Conservation (phyloP, 176 grass and related monocot species). For the Raddia distichophylla region DNA sequence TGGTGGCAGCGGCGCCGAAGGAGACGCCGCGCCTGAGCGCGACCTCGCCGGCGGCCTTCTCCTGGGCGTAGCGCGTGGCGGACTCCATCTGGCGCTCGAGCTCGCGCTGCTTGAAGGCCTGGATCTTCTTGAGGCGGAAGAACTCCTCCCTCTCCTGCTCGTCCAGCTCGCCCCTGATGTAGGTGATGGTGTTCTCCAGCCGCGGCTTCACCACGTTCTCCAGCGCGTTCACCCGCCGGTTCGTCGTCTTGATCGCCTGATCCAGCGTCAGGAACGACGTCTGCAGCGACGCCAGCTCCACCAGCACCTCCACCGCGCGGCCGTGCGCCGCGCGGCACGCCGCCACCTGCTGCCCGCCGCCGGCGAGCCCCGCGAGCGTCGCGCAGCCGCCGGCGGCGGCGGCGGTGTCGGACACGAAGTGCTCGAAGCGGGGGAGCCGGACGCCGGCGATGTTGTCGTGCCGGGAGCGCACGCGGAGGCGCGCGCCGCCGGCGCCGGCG, state of each 20-base stretch:
- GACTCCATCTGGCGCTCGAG: conserved; percentile 54
- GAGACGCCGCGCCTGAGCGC: conserved; percentile 72
- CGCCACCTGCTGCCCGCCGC: conserved; percentile 73
- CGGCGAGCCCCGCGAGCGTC: conserved; percentile 66
- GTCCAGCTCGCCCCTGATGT: conserved; percentile 75
- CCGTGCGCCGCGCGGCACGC: conserved; percentile 61
- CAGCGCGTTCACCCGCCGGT: conserved; percentile 73
- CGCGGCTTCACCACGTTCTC: conserved; percentile 77
- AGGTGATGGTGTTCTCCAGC: conserved; percentile 77
- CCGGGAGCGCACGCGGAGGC: conserved; percentile 55
- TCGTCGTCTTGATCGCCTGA: conserved; percentile 82
- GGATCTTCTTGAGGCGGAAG: conserved; percentile 89
- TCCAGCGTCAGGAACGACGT: conserved; percentile 87
- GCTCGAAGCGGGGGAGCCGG: conserved; percentile 68
- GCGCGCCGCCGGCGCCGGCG: conserved; percentile 48
- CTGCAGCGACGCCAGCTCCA: conserved; percentile 87
- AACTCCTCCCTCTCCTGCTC: conserved; percentile 91
- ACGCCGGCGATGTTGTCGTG: conserved; percentile 91
- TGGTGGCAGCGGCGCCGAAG: conserved; percentile 39
- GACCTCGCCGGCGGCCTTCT: conserved; percentile 54
- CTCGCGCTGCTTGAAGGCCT: conserved; percentile 63
- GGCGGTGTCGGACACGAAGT: conserved; percentile 31
- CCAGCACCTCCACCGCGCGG: conserved; percentile 63
- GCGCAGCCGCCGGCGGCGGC: background rate
- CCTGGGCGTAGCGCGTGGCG: conserved; percentile 47